These are phyloP conservation scores for Pinus albicaulis DNA, from an alignment of 75 land plant species.

Conservation along the genomic window DNA sequence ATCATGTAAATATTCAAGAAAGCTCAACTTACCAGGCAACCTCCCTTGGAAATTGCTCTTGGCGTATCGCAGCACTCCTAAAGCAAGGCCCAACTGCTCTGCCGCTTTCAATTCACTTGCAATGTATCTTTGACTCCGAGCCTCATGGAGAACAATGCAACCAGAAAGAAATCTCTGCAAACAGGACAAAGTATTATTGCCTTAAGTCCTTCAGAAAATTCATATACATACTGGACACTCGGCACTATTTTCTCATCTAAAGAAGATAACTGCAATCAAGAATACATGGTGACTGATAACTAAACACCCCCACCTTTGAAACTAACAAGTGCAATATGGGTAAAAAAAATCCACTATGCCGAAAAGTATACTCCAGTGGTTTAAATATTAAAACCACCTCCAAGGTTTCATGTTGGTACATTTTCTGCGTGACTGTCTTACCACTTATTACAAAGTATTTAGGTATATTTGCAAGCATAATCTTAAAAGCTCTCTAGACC, in stretches of 20 bases:
- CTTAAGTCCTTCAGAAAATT: background rate
- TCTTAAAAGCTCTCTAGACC: background rate
- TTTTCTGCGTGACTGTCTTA: no score
- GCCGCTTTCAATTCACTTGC: conserved; percentile 37
- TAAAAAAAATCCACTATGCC: background rate
- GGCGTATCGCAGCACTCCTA: conserved; percentile 55
- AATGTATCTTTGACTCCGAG: conserved; percentile 52
- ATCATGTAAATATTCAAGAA: no score
- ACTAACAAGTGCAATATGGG: no score
- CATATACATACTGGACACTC: background rate
- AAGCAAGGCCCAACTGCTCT: conserved; percentile 53
- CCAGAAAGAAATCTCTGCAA: conserved; percentile 58
- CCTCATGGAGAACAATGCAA: conserved; percentile 55
- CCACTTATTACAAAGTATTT: background rate
- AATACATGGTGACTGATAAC: background rate
- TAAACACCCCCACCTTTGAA: background rate
- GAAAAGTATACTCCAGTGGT: background rate
- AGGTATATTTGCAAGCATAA: background rate
- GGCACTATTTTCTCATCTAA: background rate
- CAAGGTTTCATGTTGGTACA: no score
- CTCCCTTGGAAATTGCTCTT: conserved; percentile 34
- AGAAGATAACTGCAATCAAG: background rate
- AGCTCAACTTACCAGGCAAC: conserved; percentile 34
- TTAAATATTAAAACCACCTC: no score
- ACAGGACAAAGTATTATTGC: background rate